Percentiles rank a stretch among this genome's conserved stretches.
Conservation (phyloP, 2,329 filamentous ascomycete genomes). For the Phialophora expanda region DNA sequence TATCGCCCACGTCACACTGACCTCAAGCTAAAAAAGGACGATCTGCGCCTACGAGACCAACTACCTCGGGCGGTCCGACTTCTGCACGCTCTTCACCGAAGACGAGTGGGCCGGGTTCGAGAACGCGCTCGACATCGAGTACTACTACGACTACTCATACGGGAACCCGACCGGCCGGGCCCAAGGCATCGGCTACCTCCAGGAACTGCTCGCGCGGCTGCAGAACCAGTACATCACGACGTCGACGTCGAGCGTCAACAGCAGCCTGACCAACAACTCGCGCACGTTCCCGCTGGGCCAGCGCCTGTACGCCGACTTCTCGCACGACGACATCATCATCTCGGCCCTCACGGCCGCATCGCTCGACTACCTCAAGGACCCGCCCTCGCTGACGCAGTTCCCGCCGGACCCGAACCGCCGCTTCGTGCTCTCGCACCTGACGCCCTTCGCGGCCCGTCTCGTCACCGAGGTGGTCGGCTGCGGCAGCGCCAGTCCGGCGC, state of each 20-base stretch:
- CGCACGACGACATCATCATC: slow-evolving; percentile 60
- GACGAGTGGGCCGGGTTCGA: slow-evolving; percentile 63
- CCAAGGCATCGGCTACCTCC: slow-evolving; percentile 60
- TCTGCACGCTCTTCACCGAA: slow-evolving; percentile 60
- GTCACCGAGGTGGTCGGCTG: slow-evolving; percentile 64
- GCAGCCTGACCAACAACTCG: slow-evolving; percentile 54
- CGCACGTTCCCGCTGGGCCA: slow-evolving; percentile 55
- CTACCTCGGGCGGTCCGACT: slow-evolving; percentile 57
- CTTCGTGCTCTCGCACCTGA: slow-evolving; percentile 58
- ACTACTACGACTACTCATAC: slow-evolving; percentile 52
- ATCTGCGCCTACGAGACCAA: slow-evolving; percentile 62
- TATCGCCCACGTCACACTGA: slow-evolving; percentile 13
- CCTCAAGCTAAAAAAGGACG: slow-evolving; percentile 48
- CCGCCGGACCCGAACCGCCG: slow-evolving; percentile 45
- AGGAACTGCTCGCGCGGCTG: slow-evolving; percentile 58
- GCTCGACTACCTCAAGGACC: slow-evolving; percentile 60
- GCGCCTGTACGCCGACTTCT: slow-evolving; percentile 60
- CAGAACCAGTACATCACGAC: slow-evolving; percentile 53
- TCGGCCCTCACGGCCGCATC: slow-evolving; percentile 59
- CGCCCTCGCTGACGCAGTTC: slow-evolving; percentile 52
- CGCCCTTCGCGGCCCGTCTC: slow-evolving; percentile 61
- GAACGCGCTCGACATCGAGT: slow-evolving; percentile 59
- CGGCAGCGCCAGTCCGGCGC: slow-evolving; percentile 46
- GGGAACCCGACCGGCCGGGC: slow-evolving; percentile 59
- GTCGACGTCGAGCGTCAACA: slow-evolving; percentile 60